A percentile compares a stretch with the other conserved stretches of the same genome.
phyloP scores from a whole-genome alignment of 495 filamentous ascomycete genomes.

The Penicillium riverlandense region DNA sequence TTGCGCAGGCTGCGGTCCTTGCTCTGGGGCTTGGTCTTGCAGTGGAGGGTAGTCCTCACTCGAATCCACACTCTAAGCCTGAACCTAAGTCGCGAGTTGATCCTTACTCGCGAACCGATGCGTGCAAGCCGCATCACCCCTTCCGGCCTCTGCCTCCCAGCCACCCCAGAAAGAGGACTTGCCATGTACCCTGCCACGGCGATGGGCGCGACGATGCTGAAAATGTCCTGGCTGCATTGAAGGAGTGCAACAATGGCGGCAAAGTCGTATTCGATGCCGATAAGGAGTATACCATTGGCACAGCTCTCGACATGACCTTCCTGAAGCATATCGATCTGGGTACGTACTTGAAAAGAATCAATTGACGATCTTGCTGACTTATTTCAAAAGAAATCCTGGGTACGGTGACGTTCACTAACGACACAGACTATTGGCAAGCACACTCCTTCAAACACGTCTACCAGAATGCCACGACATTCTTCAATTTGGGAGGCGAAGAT shows the following conservation, averaged over 20 bases:
- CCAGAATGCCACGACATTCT: constrained; percentile 64
- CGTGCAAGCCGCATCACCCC: constrained; percentile 24
- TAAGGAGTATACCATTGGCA: constrained; percentile 54
- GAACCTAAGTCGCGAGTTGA: not conserved
- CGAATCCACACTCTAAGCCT: too few relatives aligned
- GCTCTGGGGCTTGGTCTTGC: constrained; percentile 12
- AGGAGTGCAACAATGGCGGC: constrained; percentile 60
- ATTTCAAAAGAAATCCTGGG: constrained; percentile 41
- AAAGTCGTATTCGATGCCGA: constrained; percentile 52
- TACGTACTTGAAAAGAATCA: constrained; percentile 6
- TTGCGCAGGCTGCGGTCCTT: constrained; percentile 20
- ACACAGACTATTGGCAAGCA: constrained; percentile 61
- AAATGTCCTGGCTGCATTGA: constrained; percentile 49
- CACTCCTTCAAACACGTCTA: constrained; percentile 52
- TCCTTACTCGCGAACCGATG: constrained; percentile 15
- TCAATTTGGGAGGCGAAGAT: constrained; percentile 60
- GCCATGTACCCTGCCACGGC: constrained; percentile 28
- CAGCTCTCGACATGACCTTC: constrained; percentile 57
- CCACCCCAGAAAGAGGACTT: constrained; percentile 21
- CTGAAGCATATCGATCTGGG: constrained; percentile 56
- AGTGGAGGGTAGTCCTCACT: constrained; percentile 10
- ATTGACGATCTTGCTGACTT: not conserved
- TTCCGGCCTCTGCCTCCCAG: constrained; percentile 31
- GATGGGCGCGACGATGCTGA: constrained; percentile 51
- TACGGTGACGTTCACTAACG: constrained; percentile 52